phyloP scores from a whole-genome alignment of 2,329 filamentous ascomycete genomes.

The Epicoccum nigrum region DNA sequence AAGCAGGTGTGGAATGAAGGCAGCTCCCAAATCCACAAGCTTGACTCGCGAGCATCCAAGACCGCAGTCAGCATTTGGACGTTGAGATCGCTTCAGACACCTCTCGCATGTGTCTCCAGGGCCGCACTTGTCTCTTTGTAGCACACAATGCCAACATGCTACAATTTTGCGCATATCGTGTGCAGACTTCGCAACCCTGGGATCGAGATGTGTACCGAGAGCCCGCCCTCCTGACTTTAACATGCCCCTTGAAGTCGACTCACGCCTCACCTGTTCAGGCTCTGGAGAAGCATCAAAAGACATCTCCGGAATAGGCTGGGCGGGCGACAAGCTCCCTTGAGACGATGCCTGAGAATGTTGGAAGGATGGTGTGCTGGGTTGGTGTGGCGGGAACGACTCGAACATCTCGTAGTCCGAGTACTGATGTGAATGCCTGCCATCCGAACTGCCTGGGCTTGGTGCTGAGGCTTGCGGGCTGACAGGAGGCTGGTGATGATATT shows the following conservation, averaged over 20 bases:
- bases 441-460: slow-evolving; percentile 40
- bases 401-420: slow-evolving; percentile 34
- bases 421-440: slow-evolving; percentile 35
- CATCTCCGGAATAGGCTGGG: slow-evolving; percentile 21
- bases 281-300: slow-evolving; percentile 36
- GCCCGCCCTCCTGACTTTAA: slow-evolving; percentile 46
- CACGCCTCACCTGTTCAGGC: slow-evolving; percentile 28
- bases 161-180: slow-evolving; percentile 54
- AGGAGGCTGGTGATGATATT: slow-evolving; percentile 28
- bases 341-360: background rate
- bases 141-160: slow-evolving; percentile 56
- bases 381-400: slow-evolving; percentile 21
- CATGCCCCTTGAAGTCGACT: slow-evolving; percentile 28
- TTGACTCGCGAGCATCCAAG: slow-evolving; percentile 55
- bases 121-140: slow-evolving; percentile 56
- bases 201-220: slow-evolving; percentile 47
- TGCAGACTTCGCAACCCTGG: slow-evolving; percentile 48
- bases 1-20: slow-evolving; percentile 52
- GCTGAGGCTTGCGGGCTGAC: slow-evolving; percentile 34
- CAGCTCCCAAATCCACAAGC: slow-evolving; percentile 51
- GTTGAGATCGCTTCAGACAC: slow-evolving; percentile 48
- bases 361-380: background rate
- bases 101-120: slow-evolving; percentile 49
- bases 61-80: slow-evolving; percentile 48
- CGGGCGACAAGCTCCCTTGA: slow-evolving; percentile 17